Evolutionary conservation across 2,329 filamentous ascomycete genomes (phyloP), one percentile per base, ranked within the genome.

Genomic region (Pseudogymnoascus sp.): DNA sequence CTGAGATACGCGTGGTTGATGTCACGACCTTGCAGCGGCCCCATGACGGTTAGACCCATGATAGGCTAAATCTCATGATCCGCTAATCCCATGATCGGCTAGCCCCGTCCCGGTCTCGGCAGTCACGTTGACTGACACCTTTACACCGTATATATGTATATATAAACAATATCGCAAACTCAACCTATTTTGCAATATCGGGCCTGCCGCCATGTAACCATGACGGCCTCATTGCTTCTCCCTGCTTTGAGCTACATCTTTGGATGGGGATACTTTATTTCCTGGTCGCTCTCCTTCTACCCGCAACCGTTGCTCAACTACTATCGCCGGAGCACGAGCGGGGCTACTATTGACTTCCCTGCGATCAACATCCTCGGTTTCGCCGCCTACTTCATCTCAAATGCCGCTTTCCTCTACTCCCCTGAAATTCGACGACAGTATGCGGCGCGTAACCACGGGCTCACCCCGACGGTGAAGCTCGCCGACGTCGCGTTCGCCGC

Each of bases 261-360:
- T 69, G 89, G 89, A 74, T 92, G 89, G 88, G 77, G 88, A 71
- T 93, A 93, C 76, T 88, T 85, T 66, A 67, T 87, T 59, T 86
- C 83, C 75, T 95, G 93, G 93, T 93, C 90, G 11, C 77, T 88
- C 14, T 96, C 91, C 14, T 97, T 97, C 78, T 97, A 97, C 74
- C 93, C 93, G 1, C 95, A 97, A 73, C 86, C 89, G 5, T 77
- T 96, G 65, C 83, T 91, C 66, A 97, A 97, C 80, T 88, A 82
- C 74, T 80, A 80, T 31, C 88, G 91, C 61, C 84, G 85, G 63
- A 89, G 90, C 7, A 97, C 93, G 4, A 82, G 85, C 18, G 95
- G 95, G 41, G 87, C 93, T 4, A 90, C 91, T 0, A 88, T 96
- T 67, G 93, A 97, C 74, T 97, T 96, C 71, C 91, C 91, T 16